Percentiles rank a stretch among this genome's conserved stretches.
Conservation (phyloP, 192 early-diverging fungal species). For the Phlyctochytrium arcticum region DNA sequence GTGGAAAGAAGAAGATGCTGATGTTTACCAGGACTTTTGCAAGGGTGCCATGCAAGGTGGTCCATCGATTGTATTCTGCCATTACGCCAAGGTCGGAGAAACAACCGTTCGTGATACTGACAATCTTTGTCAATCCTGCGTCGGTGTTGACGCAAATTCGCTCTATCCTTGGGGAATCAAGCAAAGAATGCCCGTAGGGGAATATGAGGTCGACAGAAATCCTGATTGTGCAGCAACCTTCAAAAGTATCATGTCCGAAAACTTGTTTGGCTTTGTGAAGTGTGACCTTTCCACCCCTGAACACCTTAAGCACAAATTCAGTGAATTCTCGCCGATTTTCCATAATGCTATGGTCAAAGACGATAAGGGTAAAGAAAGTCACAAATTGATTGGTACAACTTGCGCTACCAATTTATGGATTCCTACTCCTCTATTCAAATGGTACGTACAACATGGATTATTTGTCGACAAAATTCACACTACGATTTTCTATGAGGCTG, state of each 20-base stretch:
- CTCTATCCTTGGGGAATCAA: too few relatives aligned
- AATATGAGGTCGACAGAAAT: background rate
- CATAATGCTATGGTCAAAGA: background rate
- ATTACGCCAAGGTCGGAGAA: too few relatives aligned
- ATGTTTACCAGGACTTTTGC: too few relatives aligned
- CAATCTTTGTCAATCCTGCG: background rate
- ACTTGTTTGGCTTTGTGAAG: background rate
- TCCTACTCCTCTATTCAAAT: background rate
- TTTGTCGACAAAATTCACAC: background rate
- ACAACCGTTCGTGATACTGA: background rate
- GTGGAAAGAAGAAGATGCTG: too few relatives aligned
- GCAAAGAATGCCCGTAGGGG: background rate
- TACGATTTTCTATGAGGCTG: background rate
- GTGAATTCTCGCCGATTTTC: too few relatives aligned
- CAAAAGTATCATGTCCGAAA: background rate
- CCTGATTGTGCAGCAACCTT: background rate
- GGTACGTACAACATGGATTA: too few relatives aligned
- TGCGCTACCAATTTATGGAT: background rate
- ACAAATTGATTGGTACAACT: background rate
- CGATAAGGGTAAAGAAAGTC: background rate
- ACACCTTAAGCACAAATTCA: background rate
- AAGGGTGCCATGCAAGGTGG: too few relatives aligned
- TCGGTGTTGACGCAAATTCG: background rate
- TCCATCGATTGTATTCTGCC: too few relatives aligned
- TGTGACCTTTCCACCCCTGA: background rate